Evolutionary conservation across 176 grass and related monocot species (phyloP), one percentile per base, ranked within the genome.

Genomic region (Phyllostachys edulis): DNA sequence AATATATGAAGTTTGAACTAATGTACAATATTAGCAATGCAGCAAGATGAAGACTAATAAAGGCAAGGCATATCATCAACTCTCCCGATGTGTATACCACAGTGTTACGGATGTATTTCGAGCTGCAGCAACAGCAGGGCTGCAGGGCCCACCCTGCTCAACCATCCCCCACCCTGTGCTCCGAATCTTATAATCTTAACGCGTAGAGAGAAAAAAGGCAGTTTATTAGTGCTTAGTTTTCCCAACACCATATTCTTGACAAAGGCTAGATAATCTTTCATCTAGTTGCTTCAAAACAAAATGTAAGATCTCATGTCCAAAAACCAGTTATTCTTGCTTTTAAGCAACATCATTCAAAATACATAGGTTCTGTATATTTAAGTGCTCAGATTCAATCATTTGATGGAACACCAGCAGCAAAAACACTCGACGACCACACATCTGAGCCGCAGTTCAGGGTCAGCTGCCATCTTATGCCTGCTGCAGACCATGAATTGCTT

Each of bases 351-450:
- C 50, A 80, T 50, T 50, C 46, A n/a, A 24, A 29, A 45, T 24
- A 68, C 1, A 67, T 75, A 8, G 2, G 21, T 64, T 24, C 5
- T 54, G 24, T 44, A 23, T 5, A 39, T 24, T 32, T 16, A 52
- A 68, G 32, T 37, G 41, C 0, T 9, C 2, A 6, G 45, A 75
- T 51, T 71, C 29, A 62, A 76, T 10, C 20, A 60, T 54, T 78
- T 71, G 10, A 61, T 68, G 14, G 9, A 40, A 49, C 20, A 60
- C 47, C 12, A 88, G 45, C 44, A 42, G 14, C 38, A 82, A n/a
- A 70, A 85, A 82, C 61, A 87, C 10, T 69, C 38, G n/a, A 59
- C 27, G 52, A 54, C 18, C 17, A 76, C 63, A 63, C 26, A 75
- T 18, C 34, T 38, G 18, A 69, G 39, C 11, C 52, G 27, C 27